These are phyloP conservation scores for Boletus sp. DNA, from an alignment of 768 basidiomycete species.

Conservation along the genomic window DNA sequence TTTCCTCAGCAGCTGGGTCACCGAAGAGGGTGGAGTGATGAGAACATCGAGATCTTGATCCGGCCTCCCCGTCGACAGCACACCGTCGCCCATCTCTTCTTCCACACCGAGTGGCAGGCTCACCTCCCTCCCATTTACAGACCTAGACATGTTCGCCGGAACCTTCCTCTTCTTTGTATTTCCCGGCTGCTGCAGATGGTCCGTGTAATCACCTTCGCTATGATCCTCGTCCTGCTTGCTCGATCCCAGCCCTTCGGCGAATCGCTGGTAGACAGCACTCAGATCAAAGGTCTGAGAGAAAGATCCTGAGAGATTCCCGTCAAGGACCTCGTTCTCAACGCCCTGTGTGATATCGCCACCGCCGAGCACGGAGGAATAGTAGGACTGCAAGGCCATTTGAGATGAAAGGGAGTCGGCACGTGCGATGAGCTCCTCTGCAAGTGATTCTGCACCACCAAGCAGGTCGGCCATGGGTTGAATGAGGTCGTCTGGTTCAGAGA, in stretches of 20 bases:
- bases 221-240: slow-evolving; percentile 50
- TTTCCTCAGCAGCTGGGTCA: slow-evolving; percentile 24
- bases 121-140: slow-evolving; percentile 42
- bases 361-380: slow-evolving; percentile 57
- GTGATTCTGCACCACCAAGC: slow-evolving; percentile 43
- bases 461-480: slow-evolving; percentile 32
- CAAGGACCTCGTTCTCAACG: slow-evolving; percentile 15
- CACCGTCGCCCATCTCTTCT: slow-evolving; percentile 38
- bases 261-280: slow-evolving; percentile 26
- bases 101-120: slow-evolving; percentile 43
- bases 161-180: slow-evolving; percentile 91
- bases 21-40: slow-evolving; percentile 18
- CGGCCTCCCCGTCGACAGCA: slow-evolving; percentile 25
- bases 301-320: slow-evolving; percentile 21
- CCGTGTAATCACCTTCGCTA: slow-evolving; percentile 60
- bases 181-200: slow-evolving; percentile 72
- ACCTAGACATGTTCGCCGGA: slow-evolving; percentile 55
- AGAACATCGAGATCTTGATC: slow-evolving; percentile 26
- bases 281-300: slow-evolving; percentile 28
- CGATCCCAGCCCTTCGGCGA: slow-evolving; percentile 25
- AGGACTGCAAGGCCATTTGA: slow-evolving; percentile 60
- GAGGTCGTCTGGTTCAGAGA: slow-evolving; percentile 27
- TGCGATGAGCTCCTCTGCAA: slow-evolving; percentile 56
- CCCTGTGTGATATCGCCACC: slow-evolving; percentile 40
- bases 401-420: slow-evolving; percentile 58